These are phyloP conservation scores for Sclerotinia sclerotiorum DNA, from an alignment of 2,329 filamentous ascomycete species.

Conservation along the genomic window DNA sequence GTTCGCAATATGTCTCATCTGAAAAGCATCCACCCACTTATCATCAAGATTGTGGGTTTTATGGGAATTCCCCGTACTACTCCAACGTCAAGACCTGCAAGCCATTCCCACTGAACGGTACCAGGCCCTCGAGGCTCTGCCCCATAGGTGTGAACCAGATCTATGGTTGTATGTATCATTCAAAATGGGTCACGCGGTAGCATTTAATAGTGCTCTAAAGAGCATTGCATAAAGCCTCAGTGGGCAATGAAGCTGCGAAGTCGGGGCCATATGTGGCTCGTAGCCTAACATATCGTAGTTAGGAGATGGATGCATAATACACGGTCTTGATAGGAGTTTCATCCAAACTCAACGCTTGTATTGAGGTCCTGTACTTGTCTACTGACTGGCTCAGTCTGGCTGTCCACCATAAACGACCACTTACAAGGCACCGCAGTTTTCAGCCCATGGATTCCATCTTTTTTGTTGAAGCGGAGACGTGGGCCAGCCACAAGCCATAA, in stretches of 20 bases:
- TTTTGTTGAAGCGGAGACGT: background rate
- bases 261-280: too few species aligned
- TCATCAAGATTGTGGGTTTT: background rate
- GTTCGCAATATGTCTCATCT: background rate
- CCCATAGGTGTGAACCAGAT: too few species aligned
- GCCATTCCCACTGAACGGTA: too few species aligned
- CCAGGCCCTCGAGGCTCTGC: too few species aligned
- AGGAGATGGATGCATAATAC: background rate
- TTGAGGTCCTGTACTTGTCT: background rate
- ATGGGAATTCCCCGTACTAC: too few species aligned
- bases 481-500: background rate
- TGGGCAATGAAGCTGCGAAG: too few species aligned
- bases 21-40: background rate
- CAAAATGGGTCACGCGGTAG: background rate
- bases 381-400: too few species aligned
- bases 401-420: background rate
- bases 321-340: background rate
- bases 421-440: background rate
- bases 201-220: background rate
- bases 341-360: too few species aligned
- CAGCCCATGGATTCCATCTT: background rate
- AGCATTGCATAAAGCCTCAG: background rate
- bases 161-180: background rate
- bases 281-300: background rate
- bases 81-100: too few species aligned